These are phyloP conservation scores for Polymyxa betae DNA, from an alignment of 208 protist species.

Conservation along the genomic window DNA sequence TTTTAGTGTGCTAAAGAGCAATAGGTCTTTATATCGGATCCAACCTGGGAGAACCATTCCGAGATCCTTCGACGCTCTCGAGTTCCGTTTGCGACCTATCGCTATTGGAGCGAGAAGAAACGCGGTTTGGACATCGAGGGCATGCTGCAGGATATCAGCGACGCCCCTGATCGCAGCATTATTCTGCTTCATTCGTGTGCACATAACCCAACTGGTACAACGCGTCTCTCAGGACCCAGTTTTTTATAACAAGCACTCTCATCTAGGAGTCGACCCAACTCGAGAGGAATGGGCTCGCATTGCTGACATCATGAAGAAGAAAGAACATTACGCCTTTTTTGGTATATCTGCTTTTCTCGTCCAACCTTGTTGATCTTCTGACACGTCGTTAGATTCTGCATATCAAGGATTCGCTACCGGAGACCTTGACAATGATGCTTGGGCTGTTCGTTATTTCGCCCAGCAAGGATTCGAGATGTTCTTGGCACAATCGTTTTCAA, in stretches of 20 bases:
- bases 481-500: constrained; percentile 19
- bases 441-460: constrained; percentile 36
- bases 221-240: background rate
- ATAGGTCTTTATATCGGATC: constrained; percentile 60
- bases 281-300: constrained; percentile 88
- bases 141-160: constrained; percentile 59
- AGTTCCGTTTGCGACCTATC: constrained; percentile 49
- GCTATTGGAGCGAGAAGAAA: constrained; percentile 59
- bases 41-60: constrained; percentile 72
- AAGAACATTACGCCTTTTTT: constrained; percentile 81
- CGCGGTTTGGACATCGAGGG: constrained; percentile 63
- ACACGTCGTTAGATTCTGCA: constrained; percentile 84
- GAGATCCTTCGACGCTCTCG: constrained; percentile 69
- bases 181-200: constrained; percentile 96
- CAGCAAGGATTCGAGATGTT: constrained; percentile 30
- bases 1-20: background rate
- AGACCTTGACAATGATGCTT: constrained; percentile 24
- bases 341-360: background rate
- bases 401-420: constrained; percentile 69
- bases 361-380: background rate
- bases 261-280: constrained; percentile 89
- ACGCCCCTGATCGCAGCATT: constrained; percentile 77
- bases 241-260: background rate
- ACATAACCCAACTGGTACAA: constrained; percentile 91
- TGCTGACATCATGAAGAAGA: constrained; percentile 66